A percentile compares a stretch with the other conserved stretches of the same genome.
Conservation (phyloP, 768 basidiomycete genomes). For the Suillus decipiens region DNA sequence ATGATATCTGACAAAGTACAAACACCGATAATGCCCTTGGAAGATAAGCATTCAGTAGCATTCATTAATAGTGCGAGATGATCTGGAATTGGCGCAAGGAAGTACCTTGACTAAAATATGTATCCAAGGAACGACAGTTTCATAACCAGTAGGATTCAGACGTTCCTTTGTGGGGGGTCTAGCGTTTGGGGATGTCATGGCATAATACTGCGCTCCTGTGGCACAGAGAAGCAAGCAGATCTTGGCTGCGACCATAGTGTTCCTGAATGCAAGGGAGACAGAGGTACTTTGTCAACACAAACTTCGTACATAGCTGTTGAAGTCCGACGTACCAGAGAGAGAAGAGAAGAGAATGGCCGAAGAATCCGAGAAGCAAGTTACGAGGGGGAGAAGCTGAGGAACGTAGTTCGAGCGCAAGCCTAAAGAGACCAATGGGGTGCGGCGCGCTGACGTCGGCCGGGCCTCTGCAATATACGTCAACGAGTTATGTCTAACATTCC, state of each 20-base stretch:
- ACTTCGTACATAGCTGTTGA: not conserved
- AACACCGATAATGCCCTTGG: not conserved
- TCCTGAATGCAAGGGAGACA: not conserved
- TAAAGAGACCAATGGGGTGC: too few relatives aligned
- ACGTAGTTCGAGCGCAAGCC: too few relatives aligned
- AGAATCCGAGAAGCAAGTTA: too few relatives aligned
- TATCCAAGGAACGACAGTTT: not conserved
- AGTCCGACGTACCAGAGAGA: too few relatives aligned
- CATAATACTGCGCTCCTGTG: conserved; percentile 2
- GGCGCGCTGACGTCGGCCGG: too few relatives aligned
- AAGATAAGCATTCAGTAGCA: not conserved
- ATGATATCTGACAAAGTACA: not conserved
- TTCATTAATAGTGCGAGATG: not conserved
- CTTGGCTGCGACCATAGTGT: conserved; percentile 3
- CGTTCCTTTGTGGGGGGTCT: conserved; percentile 7
- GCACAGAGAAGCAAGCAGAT: conserved; percentile 4
- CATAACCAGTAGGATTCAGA: not conserved
- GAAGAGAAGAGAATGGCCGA: too few relatives aligned
- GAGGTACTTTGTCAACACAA: not conserved
- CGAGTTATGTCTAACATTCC: too few relatives aligned
- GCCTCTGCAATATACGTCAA: too few relatives aligned
- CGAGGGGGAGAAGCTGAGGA: too few relatives aligned
- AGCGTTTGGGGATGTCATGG: conserved; percentile 7
- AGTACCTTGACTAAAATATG: not conserved
- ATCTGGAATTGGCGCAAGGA: not conserved